Percentiles rank a stretch among this genome's conserved stretches.
phyloP scores from a whole-genome alignment of 768 basidiomycete genomes.

The Russula foetens region DNA sequence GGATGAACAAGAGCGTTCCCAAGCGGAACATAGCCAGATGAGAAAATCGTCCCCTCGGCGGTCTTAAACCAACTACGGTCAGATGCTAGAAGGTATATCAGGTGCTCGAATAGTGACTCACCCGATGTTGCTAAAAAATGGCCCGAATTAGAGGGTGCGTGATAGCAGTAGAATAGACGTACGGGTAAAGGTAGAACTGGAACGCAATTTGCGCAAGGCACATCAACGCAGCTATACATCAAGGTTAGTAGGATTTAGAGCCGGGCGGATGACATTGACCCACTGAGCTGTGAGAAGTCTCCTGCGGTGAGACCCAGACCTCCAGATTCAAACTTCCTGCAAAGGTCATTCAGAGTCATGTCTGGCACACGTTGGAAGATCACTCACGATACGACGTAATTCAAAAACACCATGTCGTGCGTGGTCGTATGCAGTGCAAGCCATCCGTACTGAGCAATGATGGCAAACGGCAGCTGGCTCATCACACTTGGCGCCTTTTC shows the following conservation, averaged over 20 bases:
- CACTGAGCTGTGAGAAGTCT: conserved; percentile 87
- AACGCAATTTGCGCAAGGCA: conserved; percentile 90
- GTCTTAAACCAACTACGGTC: conserved; percentile 33
- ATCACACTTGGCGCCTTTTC: conserved; percentile 59
- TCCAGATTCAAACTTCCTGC: conserved; percentile 73
- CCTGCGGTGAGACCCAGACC: conserved; percentile 87
- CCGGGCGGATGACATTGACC: conserved; percentile 21
- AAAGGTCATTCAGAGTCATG: not conserved
- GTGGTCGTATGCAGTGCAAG: conserved; percentile 84
- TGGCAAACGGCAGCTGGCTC: conserved; percentile 68
- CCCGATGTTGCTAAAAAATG: conserved; percentile 31
- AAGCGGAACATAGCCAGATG: conserved; percentile 87
- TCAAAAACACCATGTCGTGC: conserved; percentile 87
- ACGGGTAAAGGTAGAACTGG: conserved; percentile 89
- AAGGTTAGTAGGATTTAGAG: conserved; percentile 10
- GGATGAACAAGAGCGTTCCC: conserved; percentile 80
- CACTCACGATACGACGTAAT: conserved; percentile 81
- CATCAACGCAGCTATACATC: conserved; percentile 76
- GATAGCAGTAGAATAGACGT: conserved; percentile 28
- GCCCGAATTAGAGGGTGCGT: not conserved
- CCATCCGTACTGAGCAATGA: conserved; percentile 87
- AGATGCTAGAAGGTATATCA: not conserved
- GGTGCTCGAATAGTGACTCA: conserved; percentile 11
- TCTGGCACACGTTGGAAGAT: not conserved
- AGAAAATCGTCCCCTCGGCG: conserved; percentile 75